These are phyloP conservation scores for Phaseolus lunatus DNA, from an alignment of 306 rosid genomes.

Conservation along the genomic window DNA sequence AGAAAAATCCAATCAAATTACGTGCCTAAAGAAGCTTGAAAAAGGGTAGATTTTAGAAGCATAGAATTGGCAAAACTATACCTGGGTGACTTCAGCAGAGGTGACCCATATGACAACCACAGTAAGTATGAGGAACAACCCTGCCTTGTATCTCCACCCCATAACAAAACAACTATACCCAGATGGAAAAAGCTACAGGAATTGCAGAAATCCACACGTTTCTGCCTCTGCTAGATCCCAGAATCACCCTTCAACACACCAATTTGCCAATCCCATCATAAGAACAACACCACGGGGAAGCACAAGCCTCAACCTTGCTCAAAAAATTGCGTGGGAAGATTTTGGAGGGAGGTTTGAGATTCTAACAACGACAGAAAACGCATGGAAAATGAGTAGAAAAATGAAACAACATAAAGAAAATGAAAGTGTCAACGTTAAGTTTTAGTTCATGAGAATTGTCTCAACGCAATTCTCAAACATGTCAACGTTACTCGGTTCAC, in stretches of 20 bases:
- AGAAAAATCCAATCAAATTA: constrained; percentile 20
- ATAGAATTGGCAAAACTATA: constrained; percentile 33
- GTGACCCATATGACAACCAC: constrained; percentile 94
- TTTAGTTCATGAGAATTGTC: constrained; percentile 6
- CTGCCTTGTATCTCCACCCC: constrained; percentile 89
- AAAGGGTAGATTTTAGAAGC: neutral
- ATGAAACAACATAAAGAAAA: constrained; percentile 38
- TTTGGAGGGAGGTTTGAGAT: constrained; percentile 3
- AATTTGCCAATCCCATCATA: constrained; percentile 34
- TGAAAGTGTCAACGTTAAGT: constrained; percentile 30
- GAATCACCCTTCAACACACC: constrained; percentile 38
- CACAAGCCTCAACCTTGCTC: constrained; percentile 35
- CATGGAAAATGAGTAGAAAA: constrained; percentile 34
- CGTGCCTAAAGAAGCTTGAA: neutral
- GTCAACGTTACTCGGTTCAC: constrained; percentile 11
- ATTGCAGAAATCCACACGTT: constrained; percentile 49
- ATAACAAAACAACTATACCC: constrained; percentile 53
- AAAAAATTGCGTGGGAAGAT: constrained; percentile 18
- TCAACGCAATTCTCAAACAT: neutral
- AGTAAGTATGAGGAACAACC: constrained; percentile 78
- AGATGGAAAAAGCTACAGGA: constrained; percentile 39
- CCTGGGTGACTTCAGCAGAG: constrained; percentile 99
- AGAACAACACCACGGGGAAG: constrained; percentile 44
- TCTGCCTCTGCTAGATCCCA: constrained; percentile 47
- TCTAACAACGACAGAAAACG: constrained; percentile 33